Base-by-base conservation (phyloP, 495 filamentous ascomycete species). In the Evansstolkia leycettana region DNA sequence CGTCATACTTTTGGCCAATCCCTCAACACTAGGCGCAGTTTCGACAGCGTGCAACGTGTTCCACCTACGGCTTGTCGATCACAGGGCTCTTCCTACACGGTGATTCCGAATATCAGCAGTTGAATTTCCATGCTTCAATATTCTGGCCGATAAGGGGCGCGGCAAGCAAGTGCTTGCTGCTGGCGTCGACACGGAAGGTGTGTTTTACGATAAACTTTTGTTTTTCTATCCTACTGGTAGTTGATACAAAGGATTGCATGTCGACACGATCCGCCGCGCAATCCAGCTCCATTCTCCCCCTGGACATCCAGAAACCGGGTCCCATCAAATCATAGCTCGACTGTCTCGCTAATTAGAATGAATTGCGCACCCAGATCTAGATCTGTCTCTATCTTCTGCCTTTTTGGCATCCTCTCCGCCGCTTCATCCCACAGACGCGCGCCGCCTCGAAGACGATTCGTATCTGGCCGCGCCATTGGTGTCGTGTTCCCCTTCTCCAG, bases 81-180 rank as follows among this genome's bases (percentile, higher is more conserved):
- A 44, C 38, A 50, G 51, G 45, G 4, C 28, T n/a, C 7, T 48
- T 38, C 23, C 34, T 47, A 51, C 45, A 44, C 52, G 45, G 45
- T 54, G 42, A 31, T 51, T 40, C 44, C 42, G 38, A 39, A 41
- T 42, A 38, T 39, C 33, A 17, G 30, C 45, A 31, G 42, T 53
- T 52, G 46, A 47, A 57, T 52, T 62, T 64, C 58, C 64, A 65
- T 65, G 64, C 60, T 59, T 65, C 62, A 63, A 54, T 52, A 68
- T 68, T 68, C 54, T 63, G 57, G 64, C 61, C 57, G 42, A 60
- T 67, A 67, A 63, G 48, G 50, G 56, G 58, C 62, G 64, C 64
- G 60, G 64, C 64, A 69, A 69, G 64, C 64, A 59, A 58, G 54
- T 62, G 64, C 64, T 69, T 69, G 64, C 64, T 69, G 62, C 62